Percentiles rank a stretch among this genome's conserved stretches.
phyloP scores from a whole-genome alignment of 306 rosid species.

The Notholithocarpus densiflorus region DNA sequence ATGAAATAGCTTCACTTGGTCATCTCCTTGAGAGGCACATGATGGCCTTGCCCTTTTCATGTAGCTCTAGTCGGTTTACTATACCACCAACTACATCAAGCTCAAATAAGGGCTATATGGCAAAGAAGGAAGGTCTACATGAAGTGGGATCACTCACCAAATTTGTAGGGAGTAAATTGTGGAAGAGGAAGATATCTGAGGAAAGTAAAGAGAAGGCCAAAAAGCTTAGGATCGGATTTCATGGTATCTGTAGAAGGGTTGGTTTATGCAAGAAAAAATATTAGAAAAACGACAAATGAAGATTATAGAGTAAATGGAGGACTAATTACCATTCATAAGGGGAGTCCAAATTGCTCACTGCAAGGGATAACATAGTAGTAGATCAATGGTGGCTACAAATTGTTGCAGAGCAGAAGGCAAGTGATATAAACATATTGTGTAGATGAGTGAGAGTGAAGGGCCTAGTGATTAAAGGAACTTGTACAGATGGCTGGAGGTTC shows the following conservation, averaged over 20 bases:
- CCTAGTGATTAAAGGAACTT: too few relatives aligned
- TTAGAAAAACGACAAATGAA: not conserved
- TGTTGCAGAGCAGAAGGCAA: too few relatives aligned
- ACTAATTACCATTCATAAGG: not conserved
- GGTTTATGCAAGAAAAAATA: not conserved
- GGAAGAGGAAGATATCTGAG: not conserved
- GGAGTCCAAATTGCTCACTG: too few relatives aligned
- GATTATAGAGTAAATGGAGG: not conserved
- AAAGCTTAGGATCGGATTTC: not conserved
- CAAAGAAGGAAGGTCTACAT: not conserved
- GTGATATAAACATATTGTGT: too few relatives aligned
- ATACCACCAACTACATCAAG: not conserved
- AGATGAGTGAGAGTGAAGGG: too few relatives aligned
- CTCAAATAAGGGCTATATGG: not conserved
- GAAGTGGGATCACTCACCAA: not conserved
- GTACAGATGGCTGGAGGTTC: too few relatives aligned
- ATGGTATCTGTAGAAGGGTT: not conserved
- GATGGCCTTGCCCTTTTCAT: constrained; percentile 1
- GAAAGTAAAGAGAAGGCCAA: not conserved
- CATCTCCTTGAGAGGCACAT: constrained; percentile 10
- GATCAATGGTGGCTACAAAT: too few relatives aligned
- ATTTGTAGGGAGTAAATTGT: not conserved
- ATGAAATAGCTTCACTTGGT: constrained; percentile 21
- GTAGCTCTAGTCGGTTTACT: not conserved
- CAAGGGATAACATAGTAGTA: too few relatives aligned